Base-by-base conservation (phyloP, 2,329 filamentous ascomycete species). In the Parafenestella ontariensis region DNA sequence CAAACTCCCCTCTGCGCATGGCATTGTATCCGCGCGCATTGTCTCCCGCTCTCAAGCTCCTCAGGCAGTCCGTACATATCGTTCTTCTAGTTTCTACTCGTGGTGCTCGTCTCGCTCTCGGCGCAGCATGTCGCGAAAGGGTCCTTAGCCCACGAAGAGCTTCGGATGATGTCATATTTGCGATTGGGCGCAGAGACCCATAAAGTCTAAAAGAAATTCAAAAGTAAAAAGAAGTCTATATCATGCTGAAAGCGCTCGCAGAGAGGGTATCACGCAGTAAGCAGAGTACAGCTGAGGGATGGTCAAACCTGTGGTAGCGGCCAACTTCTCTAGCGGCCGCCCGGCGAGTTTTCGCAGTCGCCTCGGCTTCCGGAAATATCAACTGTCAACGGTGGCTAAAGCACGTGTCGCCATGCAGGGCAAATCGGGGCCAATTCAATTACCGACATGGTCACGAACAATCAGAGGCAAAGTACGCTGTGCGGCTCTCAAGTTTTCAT, bases 81-180 rank as follows among this genome's bases (percentile, higher is more conserved):
- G 58, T 44, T 37, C 71, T 65, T 20, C 57, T 54, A 24, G 50
- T 33, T 15, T 43, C 33, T 28, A 42, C 26, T 24, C 50, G 29
- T 41, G 46, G 36, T 9, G 41, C 40, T 20, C 49, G 40, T 47
- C 52, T 64, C 52, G 59, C 50, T 46, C 51, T 59, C 53, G 61
- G 55, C 40, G 58, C 52, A 61, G 55, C 63, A 23, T 52, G 57
- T 55, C 69, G 68, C 64, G 64, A 65, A 53, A 72, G 65, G 40
- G 61, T 58, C 41, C 62, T 63, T 39, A 73, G 56, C 51, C 61
- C 68, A 55, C 58, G 58, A 52, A 74, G 59, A 34, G 63, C 66
- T 47, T 68, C 69, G 58, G 61, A 64, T 74, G 72, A 73, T 71
- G 70, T 73, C 72, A 75, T 75, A 37, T 59, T 46, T 46, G 52